These are phyloP conservation scores for Kingdonia uniflora DNA, from an alignment of 164 flowering plant genomes.

Conservation along the genomic window DNA sequence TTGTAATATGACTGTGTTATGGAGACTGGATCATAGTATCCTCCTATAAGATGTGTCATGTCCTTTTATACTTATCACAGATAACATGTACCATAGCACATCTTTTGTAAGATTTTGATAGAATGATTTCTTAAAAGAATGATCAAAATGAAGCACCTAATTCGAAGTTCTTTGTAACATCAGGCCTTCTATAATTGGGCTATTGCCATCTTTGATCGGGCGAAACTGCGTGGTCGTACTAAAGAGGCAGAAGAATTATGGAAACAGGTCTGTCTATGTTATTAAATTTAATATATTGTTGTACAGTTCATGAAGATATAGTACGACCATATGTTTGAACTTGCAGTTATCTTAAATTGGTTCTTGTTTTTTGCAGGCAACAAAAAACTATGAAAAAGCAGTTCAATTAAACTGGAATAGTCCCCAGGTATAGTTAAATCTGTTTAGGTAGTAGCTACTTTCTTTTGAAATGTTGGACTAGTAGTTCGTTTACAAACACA, in stretches of 20 bases:
- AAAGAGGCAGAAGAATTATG: slow-evolving; percentile 99
- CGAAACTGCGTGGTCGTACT: slow-evolving; percentile 98
- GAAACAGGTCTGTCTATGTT: slow-evolving; percentile 61
- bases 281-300: not conserved
- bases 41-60: no score
- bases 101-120: no score
- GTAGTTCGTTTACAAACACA: not conserved
- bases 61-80: no score
- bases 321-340: no score
- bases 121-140: not conserved
- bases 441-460: no score
- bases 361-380: slow-evolving; percentile 51
- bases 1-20: no score
- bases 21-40: no score
- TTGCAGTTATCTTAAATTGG: no score
- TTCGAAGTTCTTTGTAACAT: no score
- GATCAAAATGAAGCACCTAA: not conserved
- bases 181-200: slow-evolving; percentile 99
- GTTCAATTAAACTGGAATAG: slow-evolving; percentile 97
- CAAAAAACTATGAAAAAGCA: slow-evolving; percentile 79
- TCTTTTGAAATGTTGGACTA: not conserved
- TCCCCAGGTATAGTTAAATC: slow-evolving; percentile 59
- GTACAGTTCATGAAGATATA: no score
- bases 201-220: slow-evolving; percentile 96
- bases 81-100: no score